phyloP scores from a whole-genome alignment of 2,329 filamentous ascomycete genomes.

The Monilinia laxa region DNA sequence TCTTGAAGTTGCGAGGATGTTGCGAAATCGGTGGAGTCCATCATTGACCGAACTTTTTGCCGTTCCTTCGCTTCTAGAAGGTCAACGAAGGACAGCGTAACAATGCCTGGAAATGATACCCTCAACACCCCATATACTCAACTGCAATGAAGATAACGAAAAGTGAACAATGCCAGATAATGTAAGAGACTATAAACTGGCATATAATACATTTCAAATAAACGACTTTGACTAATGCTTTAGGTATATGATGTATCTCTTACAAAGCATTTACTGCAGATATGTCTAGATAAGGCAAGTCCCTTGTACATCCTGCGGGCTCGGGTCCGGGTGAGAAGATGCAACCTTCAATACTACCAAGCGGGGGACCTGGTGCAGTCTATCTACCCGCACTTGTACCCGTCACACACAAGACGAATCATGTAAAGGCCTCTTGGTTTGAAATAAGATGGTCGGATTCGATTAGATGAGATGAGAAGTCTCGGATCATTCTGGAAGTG shows the following conservation, averaged over 20 bases:
- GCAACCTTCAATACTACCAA: neutral
- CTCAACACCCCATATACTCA: neutral
- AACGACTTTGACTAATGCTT: neutral
- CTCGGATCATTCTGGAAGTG: neutral
- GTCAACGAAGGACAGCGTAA: neutral
- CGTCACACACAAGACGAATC: neutral
- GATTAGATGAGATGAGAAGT: neutral
- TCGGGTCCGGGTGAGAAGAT: neutral
- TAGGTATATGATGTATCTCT: neutral
- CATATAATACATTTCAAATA: neutral
- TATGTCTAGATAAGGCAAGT: slow-evolving; percentile 1
- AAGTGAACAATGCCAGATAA: neutral
- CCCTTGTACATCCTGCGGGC: neutral
- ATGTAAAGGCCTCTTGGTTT: neutral
- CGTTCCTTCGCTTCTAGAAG: neutral
- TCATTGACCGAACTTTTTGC: neutral
- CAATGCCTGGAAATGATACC: neutral
- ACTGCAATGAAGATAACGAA: neutral
- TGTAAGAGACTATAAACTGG: neutral
- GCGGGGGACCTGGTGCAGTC: too few species aligned
- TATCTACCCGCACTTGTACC: too few species aligned
- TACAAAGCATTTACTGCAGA: slow-evolving; percentile 6
- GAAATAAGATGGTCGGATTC: neutral
- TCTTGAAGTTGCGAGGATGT: neutral
- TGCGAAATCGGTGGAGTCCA: slow-evolving; percentile 15